Conservation (phyloP, 345 rosid genomes). For the Aethionema arabicum region DNA sequence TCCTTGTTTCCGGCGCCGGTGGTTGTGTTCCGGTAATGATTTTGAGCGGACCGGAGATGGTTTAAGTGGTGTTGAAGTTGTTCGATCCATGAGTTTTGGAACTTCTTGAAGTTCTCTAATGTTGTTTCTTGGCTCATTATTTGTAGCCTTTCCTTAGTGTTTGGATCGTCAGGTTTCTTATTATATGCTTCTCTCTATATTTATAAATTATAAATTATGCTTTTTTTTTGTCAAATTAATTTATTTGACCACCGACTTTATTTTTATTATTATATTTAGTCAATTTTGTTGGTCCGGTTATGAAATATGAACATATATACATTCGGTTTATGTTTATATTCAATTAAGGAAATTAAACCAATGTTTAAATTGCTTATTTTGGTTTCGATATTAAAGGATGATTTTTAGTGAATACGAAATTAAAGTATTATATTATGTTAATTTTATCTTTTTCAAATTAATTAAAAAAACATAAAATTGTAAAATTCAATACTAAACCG, state of each 20-base stretch:
- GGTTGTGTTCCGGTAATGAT: constrained; percentile 38
- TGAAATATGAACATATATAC: background rate
- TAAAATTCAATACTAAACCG: no score
- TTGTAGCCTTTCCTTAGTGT: constrained; percentile 11
- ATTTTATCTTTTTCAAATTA: no score
- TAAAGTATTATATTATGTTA: no score
- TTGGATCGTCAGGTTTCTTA: constrained; percentile 1
- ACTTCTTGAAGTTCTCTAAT: constrained; percentile 42
- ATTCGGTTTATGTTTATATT: no score
- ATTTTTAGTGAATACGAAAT: no score
- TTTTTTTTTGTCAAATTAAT: background rate
- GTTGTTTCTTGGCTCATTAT: constrained; percentile 37
- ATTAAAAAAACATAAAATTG: no score
- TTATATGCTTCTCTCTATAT: background rate
- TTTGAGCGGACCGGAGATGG: constrained; percentile 52
- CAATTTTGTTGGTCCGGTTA: background rate
- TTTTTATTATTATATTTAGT: background rate
- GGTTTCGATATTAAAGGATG: no score
- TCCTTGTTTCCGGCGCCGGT: background rate
- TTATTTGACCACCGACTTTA: constrained; percentile 19
- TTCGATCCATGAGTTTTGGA: constrained; percentile 61
- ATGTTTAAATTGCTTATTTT: no score
- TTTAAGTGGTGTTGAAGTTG: constrained; percentile 50
- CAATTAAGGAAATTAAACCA: no score
- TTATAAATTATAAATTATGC: background rate